Conservation (phyloP, 495 filamentous ascomycete species). For the Aspergillus campestris region DNA sequence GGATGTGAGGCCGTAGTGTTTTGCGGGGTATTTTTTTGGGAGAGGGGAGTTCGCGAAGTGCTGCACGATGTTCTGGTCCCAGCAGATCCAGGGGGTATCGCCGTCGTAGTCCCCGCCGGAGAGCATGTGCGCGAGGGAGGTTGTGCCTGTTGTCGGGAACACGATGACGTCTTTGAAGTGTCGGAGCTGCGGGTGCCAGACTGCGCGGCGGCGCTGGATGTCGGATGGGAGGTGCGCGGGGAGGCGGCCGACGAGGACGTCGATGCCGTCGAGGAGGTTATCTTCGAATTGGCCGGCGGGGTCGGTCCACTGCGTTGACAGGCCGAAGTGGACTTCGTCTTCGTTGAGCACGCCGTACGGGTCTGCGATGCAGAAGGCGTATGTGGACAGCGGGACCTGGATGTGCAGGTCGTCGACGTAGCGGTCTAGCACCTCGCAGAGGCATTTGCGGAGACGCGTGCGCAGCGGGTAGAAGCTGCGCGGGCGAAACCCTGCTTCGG, state of each 20-base stretch:
- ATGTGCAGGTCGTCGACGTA: conserved; percentile 60
- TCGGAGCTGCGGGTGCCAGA: conserved; percentile 59
- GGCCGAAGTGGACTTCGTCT: conserved; percentile 70
- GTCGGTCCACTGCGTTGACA: conserved; percentile 54
- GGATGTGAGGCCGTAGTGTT: conserved; percentile 51
- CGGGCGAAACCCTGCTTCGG: conserved; percentile 56
- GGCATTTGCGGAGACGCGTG: conserved; percentile 43
- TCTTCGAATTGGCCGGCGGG: conserved; percentile 53
- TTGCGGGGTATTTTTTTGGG: conserved; percentile 25
- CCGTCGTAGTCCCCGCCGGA: conserved; percentile 96
- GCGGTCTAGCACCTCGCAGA: conserved; percentile 45
- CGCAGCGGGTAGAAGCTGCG: conserved; percentile 50
- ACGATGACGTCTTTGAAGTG: conserved; percentile 82
- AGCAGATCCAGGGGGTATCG: conserved; percentile 84
- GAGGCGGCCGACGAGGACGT: conserved; percentile 77
- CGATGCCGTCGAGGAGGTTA: conserved; percentile 53
- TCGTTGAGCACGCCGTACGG: conserved; percentile 60
- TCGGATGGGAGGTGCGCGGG: conserved; percentile 77
- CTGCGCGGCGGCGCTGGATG: conserved; percentile 62
- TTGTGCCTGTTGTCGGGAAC: conserved; percentile 63
- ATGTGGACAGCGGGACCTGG: conserved; percentile 63
- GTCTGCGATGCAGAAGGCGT: conserved; percentile 75
- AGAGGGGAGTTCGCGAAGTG: conserved; percentile 65
- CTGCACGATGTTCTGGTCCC: conserved; percentile 67
- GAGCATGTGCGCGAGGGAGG: conserved; percentile 68